A percentile compares a stretch with the other conserved stretches of the same genome.
Conservation (phyloP, 345 rosid species). For the Corchorus capsularis region DNA sequence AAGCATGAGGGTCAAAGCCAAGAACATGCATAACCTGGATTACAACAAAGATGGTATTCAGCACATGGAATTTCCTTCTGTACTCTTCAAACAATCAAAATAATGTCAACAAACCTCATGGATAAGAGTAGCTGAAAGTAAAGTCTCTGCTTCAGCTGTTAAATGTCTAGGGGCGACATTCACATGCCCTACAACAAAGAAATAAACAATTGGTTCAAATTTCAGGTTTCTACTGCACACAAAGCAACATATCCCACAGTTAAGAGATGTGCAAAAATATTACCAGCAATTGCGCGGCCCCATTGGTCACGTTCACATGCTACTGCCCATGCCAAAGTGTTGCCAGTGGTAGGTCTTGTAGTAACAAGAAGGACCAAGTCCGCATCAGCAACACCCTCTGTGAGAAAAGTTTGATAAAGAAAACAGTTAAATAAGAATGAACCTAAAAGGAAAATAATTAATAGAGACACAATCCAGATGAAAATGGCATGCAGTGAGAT, state of each 20-base stretch:
- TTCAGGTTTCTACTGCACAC: slow-evolving; percentile 16
- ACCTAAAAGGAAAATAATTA: background rate
- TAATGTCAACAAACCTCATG: slow-evolving; percentile 65
- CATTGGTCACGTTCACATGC: slow-evolving; percentile 99
- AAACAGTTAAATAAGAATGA: slow-evolving; percentile 3
- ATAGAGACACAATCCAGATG: background rate
- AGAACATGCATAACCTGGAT: slow-evolving; percentile 98
- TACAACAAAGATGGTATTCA: slow-evolving; percentile 15
- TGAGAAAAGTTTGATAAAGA: slow-evolving; percentile 10
- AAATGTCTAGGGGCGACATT: slow-evolving; percentile 99
- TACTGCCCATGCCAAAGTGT: slow-evolving; percentile 99
- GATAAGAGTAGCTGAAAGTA: slow-evolving; percentile 96
- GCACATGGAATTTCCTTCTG: background rate
- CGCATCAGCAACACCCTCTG: slow-evolving; percentile 90
- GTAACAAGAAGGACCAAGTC: slow-evolving; percentile 97
- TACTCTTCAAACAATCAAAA: slow-evolving; percentile 14
- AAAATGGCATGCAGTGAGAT: slow-evolving; percentile 25
- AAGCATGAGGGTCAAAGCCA: slow-evolving; percentile 99
- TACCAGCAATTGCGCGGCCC: slow-evolving; percentile 99
- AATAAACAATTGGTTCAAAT: slow-evolving; percentile 8
- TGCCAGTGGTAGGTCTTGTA: slow-evolving; percentile 98
- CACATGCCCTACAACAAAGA: slow-evolving; percentile 74
- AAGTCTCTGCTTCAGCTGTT: slow-evolving; percentile 94
- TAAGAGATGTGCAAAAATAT: slow-evolving; percentile 4
- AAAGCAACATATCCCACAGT: background rate